Evolutionary conservation across 129 eudicot genomes (phyloP), one percentile per base, ranked within the genome.

Genomic region (Chrysanthemum makinoi): DNA sequence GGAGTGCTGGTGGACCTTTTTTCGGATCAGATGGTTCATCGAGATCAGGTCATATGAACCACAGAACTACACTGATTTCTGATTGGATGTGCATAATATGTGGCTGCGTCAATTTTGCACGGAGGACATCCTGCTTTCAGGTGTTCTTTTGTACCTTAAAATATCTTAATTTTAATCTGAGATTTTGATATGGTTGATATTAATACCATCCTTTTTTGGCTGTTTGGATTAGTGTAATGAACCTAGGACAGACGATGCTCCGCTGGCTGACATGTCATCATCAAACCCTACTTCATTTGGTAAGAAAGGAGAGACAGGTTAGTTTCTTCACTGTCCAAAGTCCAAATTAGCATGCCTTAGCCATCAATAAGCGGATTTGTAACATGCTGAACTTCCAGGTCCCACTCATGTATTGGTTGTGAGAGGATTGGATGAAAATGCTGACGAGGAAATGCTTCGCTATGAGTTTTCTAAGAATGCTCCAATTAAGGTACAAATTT

Each of bases 391-490:
- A 56, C 43, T 73, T 47, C 63, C 83, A 93, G 98, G 99, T 69
- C 99, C 97, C 69, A 90, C 97, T 15, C 99, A 94, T 84, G 99
- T 94, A 77, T 82, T 94, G 76, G 99, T 90, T 72, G 96, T 94
- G 56, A 90, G 99, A 72, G 99, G 99, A 66, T 77, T 94, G 87
- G 99, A 94, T 84, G 99, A 90, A 70, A 90, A 90, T 94, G 96
- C 99, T 69, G 99, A 94, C 50, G 99, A 94, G 82, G 99, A 94
- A 70, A 88, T 90, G 99, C 96, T 94, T 72, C 99, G 99, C n/a
- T 94, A 94, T 81, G 99, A 94, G 70, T 94, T 94, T 72, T 87
- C 97, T 1, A 94, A 94, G 56, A 97, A 94, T 74, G 87, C 97
- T 77, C 91, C 99, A 72, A 86, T 90, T 48, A 94, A 94, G 94